phyloP scores from a whole-genome alignment of 2,329 filamentous ascomycete species.

The Trichoderma sp. region DNA sequence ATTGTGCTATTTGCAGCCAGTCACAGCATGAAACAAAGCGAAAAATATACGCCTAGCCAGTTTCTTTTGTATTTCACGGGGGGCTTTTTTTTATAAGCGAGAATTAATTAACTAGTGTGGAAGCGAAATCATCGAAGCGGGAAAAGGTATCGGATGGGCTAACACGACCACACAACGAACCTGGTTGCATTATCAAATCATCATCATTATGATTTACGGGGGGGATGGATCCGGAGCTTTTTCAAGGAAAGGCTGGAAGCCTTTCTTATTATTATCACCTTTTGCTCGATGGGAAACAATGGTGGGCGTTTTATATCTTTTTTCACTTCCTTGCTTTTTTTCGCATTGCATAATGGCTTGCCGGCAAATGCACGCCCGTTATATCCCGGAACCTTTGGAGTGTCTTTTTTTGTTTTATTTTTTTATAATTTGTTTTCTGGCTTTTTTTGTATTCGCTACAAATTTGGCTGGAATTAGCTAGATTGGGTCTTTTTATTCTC shows the following conservation, averaged over 20 bases:
- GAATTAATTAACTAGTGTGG: neutral
- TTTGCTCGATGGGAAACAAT: neutral
- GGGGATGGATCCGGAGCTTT: neutral
- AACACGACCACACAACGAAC: neutral
- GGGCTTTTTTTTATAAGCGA: neutral
- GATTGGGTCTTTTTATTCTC: neutral
- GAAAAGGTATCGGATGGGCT: neutral
- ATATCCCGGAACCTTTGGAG: neutral
- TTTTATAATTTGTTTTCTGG: neutral
- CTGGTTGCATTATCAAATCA: neutral
- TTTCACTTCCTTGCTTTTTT: neutral
- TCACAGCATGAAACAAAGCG: neutral
- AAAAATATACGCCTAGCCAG: neutral
- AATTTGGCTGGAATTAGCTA: neutral
- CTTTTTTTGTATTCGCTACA: neutral
- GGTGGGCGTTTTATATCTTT: conserved; percentile 9
- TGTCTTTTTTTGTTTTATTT: neutral
- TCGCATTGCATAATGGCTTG: conserved; percentile 7
- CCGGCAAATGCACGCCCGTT: neutral
- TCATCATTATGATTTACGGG: neutral
- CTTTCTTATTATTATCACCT: neutral
- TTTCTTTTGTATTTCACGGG: neutral
- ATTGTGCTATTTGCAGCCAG: neutral
- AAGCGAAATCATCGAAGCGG: neutral
- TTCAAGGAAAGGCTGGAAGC: neutral